Conservation (phyloP, 768 basidiomycete genomes). For the Albatrellus ellisii region DNA sequence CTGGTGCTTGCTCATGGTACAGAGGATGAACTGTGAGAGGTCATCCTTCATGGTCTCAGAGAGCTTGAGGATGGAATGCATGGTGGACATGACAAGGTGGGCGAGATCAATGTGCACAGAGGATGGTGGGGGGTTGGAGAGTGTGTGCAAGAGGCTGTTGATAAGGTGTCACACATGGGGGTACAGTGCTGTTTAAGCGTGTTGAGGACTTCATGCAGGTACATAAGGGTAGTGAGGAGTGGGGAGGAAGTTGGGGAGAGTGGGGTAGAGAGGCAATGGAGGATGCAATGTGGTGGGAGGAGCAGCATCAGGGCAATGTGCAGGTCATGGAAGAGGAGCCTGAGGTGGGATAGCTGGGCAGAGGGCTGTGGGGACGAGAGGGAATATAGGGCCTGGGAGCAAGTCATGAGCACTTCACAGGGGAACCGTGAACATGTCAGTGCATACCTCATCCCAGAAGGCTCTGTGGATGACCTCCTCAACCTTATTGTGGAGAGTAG, state of each 20-base stretch:
- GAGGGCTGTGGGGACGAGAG: conserved; percentile 48
- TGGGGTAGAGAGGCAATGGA: conserved; percentile 40
- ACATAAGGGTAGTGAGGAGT: conserved; percentile 37
- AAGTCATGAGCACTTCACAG: conserved; percentile 2
- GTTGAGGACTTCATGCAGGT: conserved; percentile 40
- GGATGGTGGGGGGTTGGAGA: conserved; percentile 21
- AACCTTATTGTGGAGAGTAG: conserved; percentile 34
- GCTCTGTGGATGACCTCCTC: conserved; percentile 39
- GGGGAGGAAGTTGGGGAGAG: conserved; percentile 59
- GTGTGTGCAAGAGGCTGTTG: conserved; percentile 26
- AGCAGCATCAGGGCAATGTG: conserved; percentile 36
- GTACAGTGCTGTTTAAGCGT: conserved; percentile 51
- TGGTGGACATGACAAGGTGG: conserved; percentile 30
- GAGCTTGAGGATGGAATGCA: conserved; percentile 35
- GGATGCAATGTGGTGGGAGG: conserved; percentile 39
- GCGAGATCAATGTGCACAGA: conserved; percentile 26
- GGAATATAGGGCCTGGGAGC: conserved; percentile 36
- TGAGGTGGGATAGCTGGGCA: conserved; percentile 45
- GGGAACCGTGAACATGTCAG: conserved; percentile 1
- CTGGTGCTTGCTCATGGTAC: conserved; percentile 53
- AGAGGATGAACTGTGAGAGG: conserved; percentile 49
- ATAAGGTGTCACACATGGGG: conserved; percentile 45
- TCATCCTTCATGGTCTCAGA: conserved; percentile 58
- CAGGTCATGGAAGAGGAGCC: conserved; percentile 41
- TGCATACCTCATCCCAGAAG: conserved; percentile 61